phyloP scores from a whole-genome alignment of 306 rosid genomes.

The Acmispon strigosus region DNA sequence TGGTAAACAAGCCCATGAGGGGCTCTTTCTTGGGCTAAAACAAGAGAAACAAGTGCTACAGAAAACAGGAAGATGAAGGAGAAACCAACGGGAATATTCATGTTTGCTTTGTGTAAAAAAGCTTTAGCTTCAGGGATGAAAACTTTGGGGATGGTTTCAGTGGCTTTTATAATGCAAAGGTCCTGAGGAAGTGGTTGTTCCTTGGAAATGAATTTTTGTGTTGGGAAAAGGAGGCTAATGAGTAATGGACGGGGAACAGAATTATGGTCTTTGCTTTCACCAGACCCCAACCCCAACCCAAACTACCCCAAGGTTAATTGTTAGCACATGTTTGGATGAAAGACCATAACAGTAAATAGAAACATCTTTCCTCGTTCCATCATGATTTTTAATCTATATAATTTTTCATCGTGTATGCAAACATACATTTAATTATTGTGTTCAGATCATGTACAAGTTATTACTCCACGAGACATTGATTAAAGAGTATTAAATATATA shows the following conservation, averaged over 20 bases:
- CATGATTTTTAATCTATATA: too few species aligned
- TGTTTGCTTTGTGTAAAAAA: slow-evolving; percentile 5
- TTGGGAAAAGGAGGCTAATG: slow-evolving; percentile 31
- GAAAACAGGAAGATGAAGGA: slow-evolving; percentile 39
- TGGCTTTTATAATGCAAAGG: slow-evolving; percentile 53
- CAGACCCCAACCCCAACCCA: not conserved
- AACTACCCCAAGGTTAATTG: not conserved
- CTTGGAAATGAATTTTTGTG: slow-evolving; percentile 53
- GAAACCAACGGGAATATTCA: slow-evolving; percentile 29
- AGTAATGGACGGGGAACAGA: slow-evolving; percentile 36
- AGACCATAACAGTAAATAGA: too few species aligned
- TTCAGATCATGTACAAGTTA: not conserved
- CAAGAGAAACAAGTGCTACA: slow-evolving; percentile 36
- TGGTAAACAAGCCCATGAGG: slow-evolving; percentile 74
- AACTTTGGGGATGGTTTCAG: slow-evolving; percentile 17
- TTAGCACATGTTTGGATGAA: too few species aligned
- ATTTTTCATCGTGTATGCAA: too few species aligned
- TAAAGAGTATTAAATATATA: too few species aligned
- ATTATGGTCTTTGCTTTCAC: slow-evolving; percentile 38
- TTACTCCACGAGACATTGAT: not conserved
- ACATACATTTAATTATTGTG: not conserved
- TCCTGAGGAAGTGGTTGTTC: slow-evolving; percentile 40
- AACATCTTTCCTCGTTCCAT: too few species aligned
- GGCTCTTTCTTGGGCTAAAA: slow-evolving; percentile 65
- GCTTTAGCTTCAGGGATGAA: slow-evolving; percentile 11